Evolutionary conservation across 768 basidiomycete genomes (phyloP).

Genomic region (Agaricus sinodeliciosus): DNA sequence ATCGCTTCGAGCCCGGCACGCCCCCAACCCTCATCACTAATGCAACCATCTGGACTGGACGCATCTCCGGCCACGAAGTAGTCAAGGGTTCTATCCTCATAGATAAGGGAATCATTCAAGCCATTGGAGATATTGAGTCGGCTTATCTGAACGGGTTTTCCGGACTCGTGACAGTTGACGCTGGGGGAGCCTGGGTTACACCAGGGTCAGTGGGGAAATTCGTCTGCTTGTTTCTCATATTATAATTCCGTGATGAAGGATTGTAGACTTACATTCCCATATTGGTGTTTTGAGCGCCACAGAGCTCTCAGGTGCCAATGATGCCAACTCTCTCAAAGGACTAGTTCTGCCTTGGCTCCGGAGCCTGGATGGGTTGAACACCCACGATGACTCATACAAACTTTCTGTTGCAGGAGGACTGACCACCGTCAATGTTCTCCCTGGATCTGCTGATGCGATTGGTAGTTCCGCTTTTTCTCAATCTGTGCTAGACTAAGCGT

Average conservation of each 20-base stretch:
- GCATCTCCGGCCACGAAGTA: constrained; percentile 45
- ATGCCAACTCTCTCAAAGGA: constrained; percentile 48
- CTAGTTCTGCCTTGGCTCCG: constrained; percentile 51
- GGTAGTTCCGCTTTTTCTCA: constrained; percentile 22
- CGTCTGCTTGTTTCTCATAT: not conserved
- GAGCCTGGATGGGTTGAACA: constrained; percentile 68
- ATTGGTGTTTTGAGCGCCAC: constrained; percentile 31
- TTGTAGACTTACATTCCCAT: constrained; percentile 50
- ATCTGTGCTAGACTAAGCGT: not conserved
- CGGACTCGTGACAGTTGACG: constrained; percentile 39
- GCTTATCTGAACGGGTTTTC: constrained; percentile 15
- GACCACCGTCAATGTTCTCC: constrained; percentile 69
- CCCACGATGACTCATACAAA: constrained; percentile 63
- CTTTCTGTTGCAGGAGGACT: constrained; percentile 71
- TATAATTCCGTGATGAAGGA: constrained; percentile 13
- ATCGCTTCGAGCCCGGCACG: constrained; percentile 60
- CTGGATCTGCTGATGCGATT: constrained; percentile 64
- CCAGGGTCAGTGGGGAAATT: constrained; percentile 38
- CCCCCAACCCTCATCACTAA: constrained; percentile 60
- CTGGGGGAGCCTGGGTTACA: constrained; percentile 65
- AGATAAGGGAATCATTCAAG: constrained; percentile 50
- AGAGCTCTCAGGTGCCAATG: constrained; percentile 28
- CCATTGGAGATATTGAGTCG: constrained; percentile 36
- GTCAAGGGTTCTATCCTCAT: constrained; percentile 53
- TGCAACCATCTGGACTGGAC: constrained; percentile 62